Percentiles rank a stretch among this genome's conserved stretches.
Conservation (phyloP, 768 basidiomycete genomes). For the Serendipita sp. region DNA sequence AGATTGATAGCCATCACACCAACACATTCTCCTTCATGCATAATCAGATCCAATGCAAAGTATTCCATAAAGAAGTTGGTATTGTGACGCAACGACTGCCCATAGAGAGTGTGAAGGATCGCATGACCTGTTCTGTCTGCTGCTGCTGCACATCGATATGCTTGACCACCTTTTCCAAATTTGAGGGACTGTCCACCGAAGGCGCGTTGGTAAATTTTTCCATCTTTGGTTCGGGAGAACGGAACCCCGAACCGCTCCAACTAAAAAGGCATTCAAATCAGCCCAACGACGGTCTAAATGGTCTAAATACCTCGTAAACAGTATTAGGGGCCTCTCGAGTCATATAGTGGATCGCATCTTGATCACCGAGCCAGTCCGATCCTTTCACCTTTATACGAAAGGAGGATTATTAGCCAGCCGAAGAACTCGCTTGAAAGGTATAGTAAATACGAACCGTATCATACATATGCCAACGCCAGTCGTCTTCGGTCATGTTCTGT, state of each 20-base stretch:
- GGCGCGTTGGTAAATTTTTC: conserved; percentile 98
- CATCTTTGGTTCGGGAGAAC: conserved; percentile 95
- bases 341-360: conserved; percentile 99
- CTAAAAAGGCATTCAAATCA: conserved; percentile 25
- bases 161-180: conserved; percentile 96
- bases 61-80: conserved; percentile 99
- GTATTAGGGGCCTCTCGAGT: conserved; percentile 89
- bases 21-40: conserved; percentile 97
- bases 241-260: conserved; percentile 98
- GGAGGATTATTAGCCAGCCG: conserved; percentile 10
- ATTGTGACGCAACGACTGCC: conserved; percentile 96
- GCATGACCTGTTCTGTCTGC: conserved; percentile 99
- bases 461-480: conserved; percentile 99
- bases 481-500: conserved; percentile 97
- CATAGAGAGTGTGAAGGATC: conserved; percentile 95
- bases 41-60: conserved; percentile 97
- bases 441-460: conserved; percentile 48
- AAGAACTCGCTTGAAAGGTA: background rate
- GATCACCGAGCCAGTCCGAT: conserved; percentile 99
- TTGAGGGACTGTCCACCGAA: conserved; percentile 97
- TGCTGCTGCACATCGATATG: conserved; percentile 95
- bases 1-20: conserved; percentile 98
- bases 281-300: background rate
- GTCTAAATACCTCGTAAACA: conserved; percentile 61
- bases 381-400: conserved; percentile 71